phyloP scores from a whole-genome alignment of 2,329 filamentous ascomycete species.

The Sporothrix pseudoabietina region DNA sequence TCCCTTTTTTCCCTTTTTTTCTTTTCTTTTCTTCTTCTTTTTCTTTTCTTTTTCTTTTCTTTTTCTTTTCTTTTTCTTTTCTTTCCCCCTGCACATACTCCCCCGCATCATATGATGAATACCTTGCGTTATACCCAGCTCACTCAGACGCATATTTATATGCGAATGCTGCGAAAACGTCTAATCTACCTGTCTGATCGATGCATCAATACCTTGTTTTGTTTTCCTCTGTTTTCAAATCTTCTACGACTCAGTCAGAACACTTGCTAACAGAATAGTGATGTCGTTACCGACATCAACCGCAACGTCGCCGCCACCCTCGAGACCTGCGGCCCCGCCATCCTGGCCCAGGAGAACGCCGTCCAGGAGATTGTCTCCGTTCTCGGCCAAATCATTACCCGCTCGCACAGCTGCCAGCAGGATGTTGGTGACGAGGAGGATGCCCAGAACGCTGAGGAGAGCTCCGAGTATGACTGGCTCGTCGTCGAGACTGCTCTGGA shows the following conservation, averaged over 20 bases:
- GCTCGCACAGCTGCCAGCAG: conserved; percentile 89
- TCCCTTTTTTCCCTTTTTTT: not conserved
- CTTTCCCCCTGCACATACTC: conserved; percentile 36
- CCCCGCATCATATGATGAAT: conserved; percentile 70
- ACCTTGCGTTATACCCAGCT: conserved; percentile 96
- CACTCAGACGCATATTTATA: conserved; percentile 83
- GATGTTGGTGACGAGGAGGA: conserved; percentile 84
- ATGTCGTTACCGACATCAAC: conserved; percentile 92
- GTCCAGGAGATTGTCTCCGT: conserved; percentile 76
- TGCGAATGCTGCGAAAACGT: conserved; percentile 90
- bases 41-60: conserved; percentile 46
- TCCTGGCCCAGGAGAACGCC: conserved; percentile 72
- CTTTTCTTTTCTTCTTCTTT: conserved; percentile 47
- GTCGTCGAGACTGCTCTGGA: conserved; percentile 93
- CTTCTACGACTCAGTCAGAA: conserved; percentile 35
- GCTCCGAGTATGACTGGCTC: conserved; percentile 96
- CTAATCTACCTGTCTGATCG: conserved; percentile 53
- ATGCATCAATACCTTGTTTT: conserved; percentile 14
- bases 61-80: conserved; percentile 56
- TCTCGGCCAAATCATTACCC: conserved; percentile 77
- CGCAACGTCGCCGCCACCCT: conserved; percentile 87
- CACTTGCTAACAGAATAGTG: conserved; percentile 53
- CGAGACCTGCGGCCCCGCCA: conserved; percentile 84
- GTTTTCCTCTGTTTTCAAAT: not conserved
- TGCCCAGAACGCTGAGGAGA: conserved; percentile 69